A percentile compares a stretch with the other conserved stretches of the same genome.
These are phyloP conservation scores for Lumnitzera littorea DNA, from an alignment of 345 rosid genomes.

Conservation along the genomic window DNA sequence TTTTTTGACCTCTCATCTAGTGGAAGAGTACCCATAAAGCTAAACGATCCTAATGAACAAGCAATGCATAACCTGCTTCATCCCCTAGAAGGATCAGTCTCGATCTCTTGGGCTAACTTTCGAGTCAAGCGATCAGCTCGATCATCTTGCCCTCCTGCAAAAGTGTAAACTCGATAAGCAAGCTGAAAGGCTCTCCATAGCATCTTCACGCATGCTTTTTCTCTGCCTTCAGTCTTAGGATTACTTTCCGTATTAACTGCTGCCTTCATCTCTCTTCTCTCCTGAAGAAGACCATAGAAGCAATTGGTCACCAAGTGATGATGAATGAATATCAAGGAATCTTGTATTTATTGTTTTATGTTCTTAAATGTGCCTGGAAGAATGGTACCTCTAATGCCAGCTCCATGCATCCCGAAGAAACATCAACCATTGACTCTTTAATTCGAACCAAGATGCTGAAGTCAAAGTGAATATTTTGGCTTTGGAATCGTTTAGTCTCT, in stretches of 20 bases:
- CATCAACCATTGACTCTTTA: slow-evolving; percentile 64
- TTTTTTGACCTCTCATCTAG: too few relatives aligned
- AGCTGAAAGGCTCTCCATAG: slow-evolving; percentile 63
- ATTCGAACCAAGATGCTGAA: slow-evolving; percentile 39
- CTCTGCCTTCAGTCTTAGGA: slow-evolving; percentile 3
- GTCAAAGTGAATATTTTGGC: slow-evolving; percentile 45
- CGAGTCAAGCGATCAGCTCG: slow-evolving; percentile 43
- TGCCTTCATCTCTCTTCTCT: slow-evolving; percentile 37
- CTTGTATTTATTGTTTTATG: too few relatives aligned
- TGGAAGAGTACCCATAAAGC: too few relatives aligned
- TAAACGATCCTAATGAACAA: too few relatives aligned
- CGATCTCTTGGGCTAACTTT: slow-evolving; percentile 51
- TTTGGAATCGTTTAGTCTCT: slow-evolving; percentile 37
- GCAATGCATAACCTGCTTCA: not conserved
- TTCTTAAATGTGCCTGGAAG: too few relatives aligned
- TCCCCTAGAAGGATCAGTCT: slow-evolving; percentile 25
- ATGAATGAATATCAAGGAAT: too few relatives aligned
- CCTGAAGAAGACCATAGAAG: slow-evolving; percentile 14
- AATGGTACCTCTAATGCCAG: slow-evolving; percentile 44
- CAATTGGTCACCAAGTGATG: not conserved
- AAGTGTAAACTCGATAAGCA: slow-evolving; percentile 51
- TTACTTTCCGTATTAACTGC: slow-evolving; percentile 6
- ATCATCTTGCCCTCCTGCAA: slow-evolving; percentile 73
- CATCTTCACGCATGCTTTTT: slow-evolving; percentile 24
- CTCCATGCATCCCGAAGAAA: slow-evolving; percentile 71